Conservation (phyloP, 2,329 filamentous ascomycete genomes). For the Lachnellula cervina region DNA sequence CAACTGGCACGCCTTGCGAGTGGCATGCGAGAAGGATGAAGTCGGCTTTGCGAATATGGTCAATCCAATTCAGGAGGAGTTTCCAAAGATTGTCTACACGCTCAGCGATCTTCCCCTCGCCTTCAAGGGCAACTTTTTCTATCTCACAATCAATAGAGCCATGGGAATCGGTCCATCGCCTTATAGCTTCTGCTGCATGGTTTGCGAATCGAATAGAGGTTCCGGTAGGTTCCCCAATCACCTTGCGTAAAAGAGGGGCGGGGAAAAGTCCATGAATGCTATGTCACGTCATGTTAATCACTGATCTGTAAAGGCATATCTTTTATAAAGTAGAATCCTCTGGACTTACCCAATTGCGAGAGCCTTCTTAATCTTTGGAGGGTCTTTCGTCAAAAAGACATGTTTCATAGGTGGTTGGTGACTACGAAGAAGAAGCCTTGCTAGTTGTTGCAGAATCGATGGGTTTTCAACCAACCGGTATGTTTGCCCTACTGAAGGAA, state of each 20-base stretch:
- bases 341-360: slow-evolving; percentile 63
- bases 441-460: slow-evolving; percentile 64
- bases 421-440: slow-evolving; percentile 51
- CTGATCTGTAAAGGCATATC: neutral
- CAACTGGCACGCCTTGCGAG: slow-evolving; percentile 91
- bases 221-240: slow-evolving; percentile 91
- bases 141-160: slow-evolving; percentile 74
- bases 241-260: slow-evolving; percentile 76
- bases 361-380: slow-evolving; percentile 73
- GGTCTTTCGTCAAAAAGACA: slow-evolving; percentile 64
- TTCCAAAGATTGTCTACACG: slow-evolving; percentile 93
- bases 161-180: slow-evolving; percentile 71
- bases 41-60: slow-evolving; percentile 81
- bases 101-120: slow-evolving; percentile 86
- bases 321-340: neutral
- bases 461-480: slow-evolving; percentile 64
- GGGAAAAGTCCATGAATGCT: slow-evolving; percentile 91
- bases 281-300: neutral
- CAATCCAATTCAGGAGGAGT: slow-evolving; percentile 88
- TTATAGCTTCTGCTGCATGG: slow-evolving; percentile 77
- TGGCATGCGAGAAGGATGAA: slow-evolving; percentile 91
- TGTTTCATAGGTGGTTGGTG: slow-evolving; percentile 59
- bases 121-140: slow-evolving; percentile 90
- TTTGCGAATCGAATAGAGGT: slow-evolving; percentile 92
- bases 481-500: slow-evolving; percentile 65